Evolutionary conservation across 1,284 basidiomycete species (phyloP), one percentile per base, ranked within the genome.

Genomic region (Pterulicium gracile): DNA sequence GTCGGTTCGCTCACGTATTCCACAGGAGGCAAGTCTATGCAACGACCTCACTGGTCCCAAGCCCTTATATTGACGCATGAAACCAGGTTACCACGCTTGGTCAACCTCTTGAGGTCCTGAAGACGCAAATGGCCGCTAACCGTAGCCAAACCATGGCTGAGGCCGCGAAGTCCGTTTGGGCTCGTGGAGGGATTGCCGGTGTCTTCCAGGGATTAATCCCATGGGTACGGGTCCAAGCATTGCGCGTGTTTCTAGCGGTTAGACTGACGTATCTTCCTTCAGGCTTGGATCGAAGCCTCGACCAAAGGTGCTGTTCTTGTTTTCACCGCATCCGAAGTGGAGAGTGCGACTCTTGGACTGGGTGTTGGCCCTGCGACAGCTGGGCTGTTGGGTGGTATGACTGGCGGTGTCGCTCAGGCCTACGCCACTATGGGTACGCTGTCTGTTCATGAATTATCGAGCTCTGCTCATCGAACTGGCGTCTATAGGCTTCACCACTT

Each of bases 251-350:
- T 32, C 46, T n/a, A 44, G 14, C 50, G 24, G 14, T 49, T 18
- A 41, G 36, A 45, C 32, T 48, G 40, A 36, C 50, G 56, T 46
- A 54, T 45, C 35, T 32, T n/a, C 34, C 19, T 23, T 42, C 3
- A 93, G 91, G 96, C 96, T 21, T 98, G 96, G 96, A 97, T 99
- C 59, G 96, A 99, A 65, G 96, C 95, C 1, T 97, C 94, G 1
- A 98, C 96, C 2, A 99, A 99, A 63, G 96, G 96, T 45, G 96
- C 77, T 46, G 96, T 99, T 32, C 75, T 99, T 32, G 74, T 99
- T 51, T 98, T 98, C 69, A 86, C 94, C 22, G 92, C 95, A 18
- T 87, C 92, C 2, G 96, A 98, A 65, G 88, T 98, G 45, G 93
- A 98, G 64, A 79, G 81, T 24, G 76, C 76, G 44, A 70, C 73